Evolutionary conservation across 2,329 filamentous ascomycete genomes (phyloP).

Genomic region (Aureobasidium pullulans): DNA sequence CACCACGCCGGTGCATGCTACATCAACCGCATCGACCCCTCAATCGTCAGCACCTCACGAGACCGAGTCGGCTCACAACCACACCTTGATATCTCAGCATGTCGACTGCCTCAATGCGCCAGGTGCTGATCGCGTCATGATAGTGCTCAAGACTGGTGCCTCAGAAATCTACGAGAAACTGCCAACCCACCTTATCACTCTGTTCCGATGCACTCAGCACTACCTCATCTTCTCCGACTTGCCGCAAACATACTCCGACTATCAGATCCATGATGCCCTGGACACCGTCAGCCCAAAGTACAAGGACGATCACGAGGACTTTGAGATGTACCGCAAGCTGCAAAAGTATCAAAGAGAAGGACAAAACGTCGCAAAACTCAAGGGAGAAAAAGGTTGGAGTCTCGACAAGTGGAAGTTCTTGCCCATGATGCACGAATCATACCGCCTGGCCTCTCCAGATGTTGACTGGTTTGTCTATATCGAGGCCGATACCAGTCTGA

Average conservation of each 20-base stretch:
- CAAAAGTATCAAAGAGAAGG: constrained; percentile 25
- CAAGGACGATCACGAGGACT: constrained; percentile 26
- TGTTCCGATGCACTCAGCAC: constrained; percentile 42
- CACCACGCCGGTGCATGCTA: background rate
- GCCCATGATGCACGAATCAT: constrained; percentile 47
- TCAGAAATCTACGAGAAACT: constrained; percentile 51
- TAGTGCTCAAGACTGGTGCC: constrained; percentile 53
- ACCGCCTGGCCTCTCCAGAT: constrained; percentile 36
- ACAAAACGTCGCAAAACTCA: constrained; percentile 25
- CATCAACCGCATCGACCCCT: background rate
- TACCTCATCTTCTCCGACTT: constrained; percentile 46
- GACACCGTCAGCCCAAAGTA: constrained; percentile 21
- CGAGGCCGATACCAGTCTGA: constrained; percentile 48
- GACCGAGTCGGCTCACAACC: background rate
- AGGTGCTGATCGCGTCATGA: constrained; percentile 44
- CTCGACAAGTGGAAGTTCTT: constrained; percentile 54
- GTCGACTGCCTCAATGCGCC: constrained; percentile 19
- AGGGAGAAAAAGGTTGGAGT: constrained; percentile 39
- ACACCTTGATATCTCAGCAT: background rate
- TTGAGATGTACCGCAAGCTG: constrained; percentile 27
- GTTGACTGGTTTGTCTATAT: constrained; percentile 51
- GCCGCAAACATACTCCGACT: constrained; percentile 38
- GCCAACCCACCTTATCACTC: constrained; percentile 48
- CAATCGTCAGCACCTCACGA: background rate
- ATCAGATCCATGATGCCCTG: constrained; percentile 28